Conservation (phyloP, 139 green algal genomes). For the Zygnema cylindricum region DNA sequence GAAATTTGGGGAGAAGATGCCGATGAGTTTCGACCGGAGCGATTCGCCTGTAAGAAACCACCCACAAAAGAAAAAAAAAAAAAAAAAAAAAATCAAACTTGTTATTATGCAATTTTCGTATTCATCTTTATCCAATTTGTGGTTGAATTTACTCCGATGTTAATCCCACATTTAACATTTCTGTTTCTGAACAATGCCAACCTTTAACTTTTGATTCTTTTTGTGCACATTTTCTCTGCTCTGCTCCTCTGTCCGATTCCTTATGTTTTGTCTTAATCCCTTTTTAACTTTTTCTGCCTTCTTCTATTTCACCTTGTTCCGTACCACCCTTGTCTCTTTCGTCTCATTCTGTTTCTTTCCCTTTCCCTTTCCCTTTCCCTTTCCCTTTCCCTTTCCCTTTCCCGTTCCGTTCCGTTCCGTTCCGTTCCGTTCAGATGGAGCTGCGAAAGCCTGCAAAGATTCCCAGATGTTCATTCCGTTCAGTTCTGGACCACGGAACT, state of each 20-base stretch:
- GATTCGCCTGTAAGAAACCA: conserved; percentile 82
- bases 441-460: conserved; percentile 23
- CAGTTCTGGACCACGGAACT: conserved; percentile 86
- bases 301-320: background rate
- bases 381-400: too few species aligned
- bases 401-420: too few species aligned
- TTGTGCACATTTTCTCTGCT: too few species aligned
- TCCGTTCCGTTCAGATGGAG: conserved; percentile 1
- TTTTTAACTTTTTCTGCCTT: background rate
- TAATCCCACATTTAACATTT: too few species aligned
- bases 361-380: background rate
- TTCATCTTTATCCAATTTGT: too few species aligned
- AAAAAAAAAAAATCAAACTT: too few species aligned
- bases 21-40: conserved; percentile 84
- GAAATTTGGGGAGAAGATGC: conserved; percentile 76
- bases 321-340: background rate
- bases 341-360: background rate
- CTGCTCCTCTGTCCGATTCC: too few species aligned
- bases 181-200: too few species aligned
- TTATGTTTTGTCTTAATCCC: background rate
- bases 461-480: conserved; percentile 77
- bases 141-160: too few species aligned
- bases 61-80: too few species aligned
- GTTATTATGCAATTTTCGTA: too few species aligned
- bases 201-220: too few species aligned